Evolutionary conservation across 1,139 yeast genomes (phyloP).

Genomic region (Pichia sp.): DNA sequence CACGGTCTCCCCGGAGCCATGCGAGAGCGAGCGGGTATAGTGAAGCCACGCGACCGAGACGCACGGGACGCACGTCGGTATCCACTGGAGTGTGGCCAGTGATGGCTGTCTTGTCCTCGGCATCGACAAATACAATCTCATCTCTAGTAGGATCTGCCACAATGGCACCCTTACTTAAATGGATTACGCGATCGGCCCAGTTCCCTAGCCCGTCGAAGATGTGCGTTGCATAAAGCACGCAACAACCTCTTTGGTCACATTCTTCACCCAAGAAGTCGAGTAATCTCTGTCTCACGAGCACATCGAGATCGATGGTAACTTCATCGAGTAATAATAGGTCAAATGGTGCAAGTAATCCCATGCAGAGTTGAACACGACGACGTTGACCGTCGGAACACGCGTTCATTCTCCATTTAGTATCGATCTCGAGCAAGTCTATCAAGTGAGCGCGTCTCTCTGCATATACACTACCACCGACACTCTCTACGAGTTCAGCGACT

Average conservation of each 20-base stretch:
- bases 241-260: conserved; percentile 57
- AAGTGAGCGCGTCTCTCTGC: conserved; percentile 72
- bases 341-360: conserved; percentile 95
- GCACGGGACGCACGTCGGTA: no score
- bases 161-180: conserved; percentile 62
- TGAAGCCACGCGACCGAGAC: not conserved
- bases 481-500: conserved; percentile 66
- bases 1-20: conserved; percentile 38
- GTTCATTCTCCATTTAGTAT: conserved; percentile 88
- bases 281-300: conserved; percentile 73
- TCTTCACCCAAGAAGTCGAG: conserved; percentile 64
- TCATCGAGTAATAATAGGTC: conserved; percentile 77
- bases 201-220: conserved; percentile 86
- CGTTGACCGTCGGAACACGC: conserved; percentile 91
- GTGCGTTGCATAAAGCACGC: conserved; percentile 89
- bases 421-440: conserved; percentile 72
- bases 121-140: conserved; percentile 24
- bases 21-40: conserved; percentile 61
- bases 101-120: not conserved
- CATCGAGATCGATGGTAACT: conserved; percentile 94
- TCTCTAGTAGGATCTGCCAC: conserved; percentile 26
- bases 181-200: conserved; percentile 88
- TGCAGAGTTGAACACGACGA: conserved; percentile 83
- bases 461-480: conserved; percentile 75
- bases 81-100: no score